Base-by-base conservation (phyloP, 352 stramenopile species). In the Thraustochytrium striatum region DNA sequence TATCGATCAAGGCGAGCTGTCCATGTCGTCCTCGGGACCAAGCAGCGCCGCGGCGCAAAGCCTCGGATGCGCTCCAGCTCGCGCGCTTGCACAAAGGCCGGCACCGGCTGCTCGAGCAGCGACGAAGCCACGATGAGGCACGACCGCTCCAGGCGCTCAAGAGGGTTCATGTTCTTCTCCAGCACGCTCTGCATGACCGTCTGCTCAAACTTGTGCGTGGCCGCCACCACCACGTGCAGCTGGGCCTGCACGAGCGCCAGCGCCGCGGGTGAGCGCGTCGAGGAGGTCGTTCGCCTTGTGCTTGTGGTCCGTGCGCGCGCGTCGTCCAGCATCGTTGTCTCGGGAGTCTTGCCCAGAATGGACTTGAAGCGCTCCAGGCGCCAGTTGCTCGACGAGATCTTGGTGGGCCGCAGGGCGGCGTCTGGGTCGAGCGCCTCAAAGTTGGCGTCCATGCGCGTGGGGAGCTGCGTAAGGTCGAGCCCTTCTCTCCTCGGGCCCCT, bases 251-350 rank as follows among this genome's bases (percentile, higher is more conserved):
- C 43, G 25, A 92, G 87, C 3, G 85, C 61, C 28, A 93, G 81
- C 0, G 84, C 86, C n/a, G 44, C 86, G 79, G 41, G 81, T 88
- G 1, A 93, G 70, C 19, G 87, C 89, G 83, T 92, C 88, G 7
- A 93, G 78, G 11, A 93, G 79, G 73, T 93, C 89, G 72, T 91
- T 90, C 1, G 88, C 87, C 57, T 89, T 91, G 57, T 87, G 84
- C 33, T 82, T 89, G 62, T 90, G 83, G 21, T 32, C 72, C 28
- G 85, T 82, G 8, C 85, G 78, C 32, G 81, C 82, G 32, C 41
- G n/a, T 55, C 32, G 30, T 39, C 55, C 21, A 91, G 57, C 1
- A 11, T 55, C 19, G 65, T 39, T 61, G 52, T 69, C n/a, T 83
- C 44, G 9, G 57, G 36, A 21, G 41, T 58, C 9, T 25, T 25